A percentile compares a stretch with the other conserved stretches of the same genome.
phyloP scores from a whole-genome alignment of 805 yeast species.

The Saccharomycopsis fermentans region DNA sequence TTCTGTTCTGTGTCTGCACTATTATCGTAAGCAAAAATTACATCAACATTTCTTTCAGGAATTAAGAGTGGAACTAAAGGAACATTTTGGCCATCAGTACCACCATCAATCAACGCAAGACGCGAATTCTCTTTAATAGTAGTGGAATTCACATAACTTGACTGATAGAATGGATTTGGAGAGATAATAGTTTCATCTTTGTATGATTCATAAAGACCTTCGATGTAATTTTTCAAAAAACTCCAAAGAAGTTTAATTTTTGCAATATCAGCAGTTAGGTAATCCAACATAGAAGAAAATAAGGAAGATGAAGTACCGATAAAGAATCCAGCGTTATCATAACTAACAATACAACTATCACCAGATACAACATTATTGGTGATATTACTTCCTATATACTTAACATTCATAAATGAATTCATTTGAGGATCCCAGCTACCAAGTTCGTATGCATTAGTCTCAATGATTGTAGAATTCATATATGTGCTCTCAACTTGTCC shows the following conservation, averaged over 20 bases:
- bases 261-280: slow-evolving; percentile 32
- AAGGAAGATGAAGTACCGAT: slow-evolving; percentile 78
- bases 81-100: slow-evolving; percentile 38
- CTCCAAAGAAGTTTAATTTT: slow-evolving; percentile 11
- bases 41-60: slow-evolving; percentile 33
- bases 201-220: slow-evolving; percentile 27
- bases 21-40: slow-evolving; percentile 38
- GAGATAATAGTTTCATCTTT: slow-evolving; percentile 22
- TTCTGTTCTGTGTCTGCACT: slow-evolving; percentile 33
- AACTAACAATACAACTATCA: slow-evolving; percentile 48
- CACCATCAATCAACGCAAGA: slow-evolving; percentile 38
- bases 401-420: slow-evolving; percentile 51
- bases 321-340: slow-evolving; percentile 72
- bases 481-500: slow-evolving; percentile 14
- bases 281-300: slow-evolving; percentile 56
- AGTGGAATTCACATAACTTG: slow-evolving; percentile 16
- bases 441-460: slow-evolving; percentile 56
- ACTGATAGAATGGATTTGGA: slow-evolving; percentile 12
- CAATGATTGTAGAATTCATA: slow-evolving; percentile 59
- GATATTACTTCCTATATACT: slow-evolving; percentile 61
- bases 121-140: slow-evolving; percentile 24
- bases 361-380: slow-evolving; percentile 45
- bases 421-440: slow-evolving; percentile 86
- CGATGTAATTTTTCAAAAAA: slow-evolving; percentile 23
- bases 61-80: slow-evolving; percentile 37